A percentile compares a stretch with the other conserved stretches of the same genome.
Conservation (phyloP, 345 rosid genomes). For the Lumnitzera littorea region DNA sequence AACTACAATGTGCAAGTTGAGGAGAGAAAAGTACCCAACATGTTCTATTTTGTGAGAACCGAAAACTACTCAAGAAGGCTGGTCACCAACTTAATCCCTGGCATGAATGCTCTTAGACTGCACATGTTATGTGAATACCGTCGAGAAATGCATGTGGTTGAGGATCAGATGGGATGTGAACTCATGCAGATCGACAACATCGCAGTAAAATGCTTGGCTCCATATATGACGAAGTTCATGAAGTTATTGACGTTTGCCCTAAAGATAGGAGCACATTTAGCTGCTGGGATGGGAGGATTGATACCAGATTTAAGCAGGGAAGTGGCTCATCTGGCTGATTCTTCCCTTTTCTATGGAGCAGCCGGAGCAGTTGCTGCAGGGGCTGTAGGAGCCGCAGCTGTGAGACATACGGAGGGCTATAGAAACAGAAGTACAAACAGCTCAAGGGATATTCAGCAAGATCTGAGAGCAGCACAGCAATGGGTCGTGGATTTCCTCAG, state of each 20-base stretch:
- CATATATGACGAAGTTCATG: slow-evolving; percentile 84
- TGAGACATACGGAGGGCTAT: slow-evolving; percentile 24
- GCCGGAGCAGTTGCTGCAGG: slow-evolving; percentile 75
- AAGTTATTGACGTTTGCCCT: slow-evolving; percentile 75
- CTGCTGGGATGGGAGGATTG: slow-evolving; percentile 84
- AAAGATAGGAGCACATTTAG: slow-evolving; percentile 90
- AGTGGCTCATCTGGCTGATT: slow-evolving; percentile 60
- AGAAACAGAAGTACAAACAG: slow-evolving; percentile 34
- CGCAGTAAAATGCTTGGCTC: slow-evolving; percentile 66
- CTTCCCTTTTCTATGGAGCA: slow-evolving; percentile 62
- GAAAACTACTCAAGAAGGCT: slow-evolving; percentile 84
- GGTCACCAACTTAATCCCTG: slow-evolving; percentile 65
- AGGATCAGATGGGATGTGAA: slow-evolving; percentile 82
- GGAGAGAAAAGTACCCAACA: slow-evolving; percentile 85
- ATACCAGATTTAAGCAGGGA: slow-evolving; percentile 91
- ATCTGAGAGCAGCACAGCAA: slow-evolving; percentile 72
- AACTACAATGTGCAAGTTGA: slow-evolving; percentile 80
- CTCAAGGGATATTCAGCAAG: slow-evolving; percentile 52
- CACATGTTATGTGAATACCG: slow-evolving; percentile 91
- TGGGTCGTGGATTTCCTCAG: slow-evolving; percentile 84
- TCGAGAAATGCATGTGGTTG: slow-evolving; percentile 87
- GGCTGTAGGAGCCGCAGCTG: slow-evolving; percentile 53
- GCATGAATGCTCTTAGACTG: slow-evolving; percentile 74
- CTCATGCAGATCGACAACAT: slow-evolving; percentile 84
- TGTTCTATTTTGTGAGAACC: slow-evolving; percentile 74